Evolutionary conservation across 169 alveolate genomes (phyloP).

Genomic region (Cryptosporidium andersoni): DNA sequence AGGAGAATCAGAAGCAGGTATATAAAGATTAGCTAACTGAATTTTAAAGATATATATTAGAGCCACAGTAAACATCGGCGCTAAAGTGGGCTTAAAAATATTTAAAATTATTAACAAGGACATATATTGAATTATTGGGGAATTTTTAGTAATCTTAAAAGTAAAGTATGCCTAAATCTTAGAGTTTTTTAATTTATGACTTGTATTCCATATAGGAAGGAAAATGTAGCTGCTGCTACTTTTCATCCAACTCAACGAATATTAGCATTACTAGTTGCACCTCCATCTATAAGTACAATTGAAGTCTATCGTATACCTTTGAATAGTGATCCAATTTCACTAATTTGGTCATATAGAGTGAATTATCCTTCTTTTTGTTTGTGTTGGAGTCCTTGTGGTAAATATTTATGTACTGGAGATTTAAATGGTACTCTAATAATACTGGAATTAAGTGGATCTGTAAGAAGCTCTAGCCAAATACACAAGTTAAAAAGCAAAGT

Average conservation of each 20-base stretch:
- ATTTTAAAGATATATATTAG: too few species aligned
- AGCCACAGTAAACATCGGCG: too few species aligned
- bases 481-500: constrained; percentile 22
- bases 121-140: too few species aligned
- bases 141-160: too few species aligned
- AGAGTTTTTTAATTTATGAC: constrained; percentile 1
- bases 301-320: constrained; percentile 33
- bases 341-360: constrained; percentile 46
- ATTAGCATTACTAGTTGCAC: constrained; percentile 28
- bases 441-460: constrained; percentile 25
- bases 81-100: too few species aligned
- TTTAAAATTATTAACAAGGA: too few species aligned
- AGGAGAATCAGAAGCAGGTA: too few species aligned
- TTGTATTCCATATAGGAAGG: constrained; percentile 57
- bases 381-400: constrained; percentile 33
- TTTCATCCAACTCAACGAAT: constrained; percentile 55
- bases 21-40: too few species aligned
- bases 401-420: constrained; percentile 51
- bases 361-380: constrained; percentile 22
- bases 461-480: constrained; percentile 1
- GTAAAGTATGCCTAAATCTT: too few species aligned
- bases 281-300: constrained; percentile 19
- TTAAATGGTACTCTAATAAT: constrained; percentile 33
- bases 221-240: constrained; percentile 27
- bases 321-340: constrained; percentile 10